Base-by-base conservation (phyloP, 2,329 filamentous ascomycete genomes). In the Polytolypa hystricis region DNA sequence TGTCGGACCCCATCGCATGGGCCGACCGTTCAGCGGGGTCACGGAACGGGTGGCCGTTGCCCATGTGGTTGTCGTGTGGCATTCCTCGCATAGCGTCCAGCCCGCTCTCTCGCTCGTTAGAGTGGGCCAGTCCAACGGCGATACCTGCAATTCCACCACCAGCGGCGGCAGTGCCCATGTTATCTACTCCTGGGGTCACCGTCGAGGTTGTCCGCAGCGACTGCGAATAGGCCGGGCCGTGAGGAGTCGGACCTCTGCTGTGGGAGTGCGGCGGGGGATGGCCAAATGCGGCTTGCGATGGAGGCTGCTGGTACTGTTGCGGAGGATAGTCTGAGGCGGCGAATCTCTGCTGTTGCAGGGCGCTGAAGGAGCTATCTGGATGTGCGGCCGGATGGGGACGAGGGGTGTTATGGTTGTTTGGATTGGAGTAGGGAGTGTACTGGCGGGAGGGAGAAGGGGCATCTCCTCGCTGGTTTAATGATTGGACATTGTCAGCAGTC, bases 141-240 rank as follows among this genome's bases (percentile, higher is more conserved):
- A 83, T 74, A 37, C 77, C 78, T 19, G 77, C 68, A 57, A 84
- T 76, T 38, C 77, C 79, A 47, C 38, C 41, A 10, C 35, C 41
- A n/a, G 70, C 67, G 11, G 79, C 74, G 26, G 65, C 57, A 33
- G 74, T 66, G 42, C 78, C 69, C 45, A 79, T 74, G 54, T 84
- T 83, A 59, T 84, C 78, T 42, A 74, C 69, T 21, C 74, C 78
- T 2, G 76, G 74, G 1, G 77, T 80, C 17, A 65, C 60, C 29
- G 55, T 62, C 39, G 50, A 60, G 42, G 50, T 48, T 5, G 58
- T 58, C 19, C 55, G 55, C 20, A 51, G 48, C 7, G 55, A 51
- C 9, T 54, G 49, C 4, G 54, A 47, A 33, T 57, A 48, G 28
- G 34, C 47, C 16, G 52, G 42, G 16, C 42, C 38, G 18, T 38